Percentiles rank a stretch among this genome's conserved stretches.
Evolutionary conservation across 139 green algal genomes (phyloP).

Genomic region (Picochlorum sp.): DNA sequence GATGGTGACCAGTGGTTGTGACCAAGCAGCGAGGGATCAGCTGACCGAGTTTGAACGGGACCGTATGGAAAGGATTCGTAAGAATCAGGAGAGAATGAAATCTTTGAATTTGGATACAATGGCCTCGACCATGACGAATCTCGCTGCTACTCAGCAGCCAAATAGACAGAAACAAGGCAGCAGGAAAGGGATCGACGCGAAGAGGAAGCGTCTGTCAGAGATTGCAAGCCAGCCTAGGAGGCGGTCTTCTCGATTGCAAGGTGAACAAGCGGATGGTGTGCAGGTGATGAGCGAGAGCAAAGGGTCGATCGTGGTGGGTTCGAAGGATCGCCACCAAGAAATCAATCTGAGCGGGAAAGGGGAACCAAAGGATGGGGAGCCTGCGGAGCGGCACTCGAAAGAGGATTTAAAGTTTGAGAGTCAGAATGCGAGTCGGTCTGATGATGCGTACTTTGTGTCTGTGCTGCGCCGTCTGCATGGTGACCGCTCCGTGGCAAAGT

Average conservation of each 20-base stretch:
- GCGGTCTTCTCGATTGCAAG: slow-evolving; percentile 22
- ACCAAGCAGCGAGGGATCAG: not conserved
- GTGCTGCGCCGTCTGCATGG: slow-evolving; percentile 18
- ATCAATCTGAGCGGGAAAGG: not conserved
- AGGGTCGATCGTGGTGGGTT: not conserved
- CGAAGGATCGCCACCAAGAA: not conserved
- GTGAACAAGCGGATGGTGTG: slow-evolving; percentile 18
- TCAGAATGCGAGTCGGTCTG: slow-evolving; percentile 1
- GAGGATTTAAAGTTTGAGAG: slow-evolving; percentile 21
- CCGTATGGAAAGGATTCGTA: slow-evolving; percentile 21
- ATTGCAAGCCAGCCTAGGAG: slow-evolving; percentile 9
- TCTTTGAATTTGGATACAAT: slow-evolving; percentile 21
- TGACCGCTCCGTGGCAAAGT: not conserved
- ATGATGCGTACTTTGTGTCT: slow-evolving; percentile 27
- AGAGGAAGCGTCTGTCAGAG: slow-evolving; percentile 9
- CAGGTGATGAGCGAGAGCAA: slow-evolving; percentile 6
- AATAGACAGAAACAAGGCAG: not conserved
- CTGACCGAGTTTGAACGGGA: slow-evolving; percentile 26
- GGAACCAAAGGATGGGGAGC: not conserved
- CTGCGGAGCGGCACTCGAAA: not conserved
- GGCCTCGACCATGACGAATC: slow-evolving; percentile 15
- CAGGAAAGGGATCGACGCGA: not conserved
- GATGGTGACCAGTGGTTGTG: too few species aligned
- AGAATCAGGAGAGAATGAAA: slow-evolving; percentile 32
- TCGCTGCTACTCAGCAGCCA: too few species aligned